These are phyloP conservation scores for barrel medic (Medicago truncatula) DNA, from an alignment of 306 rosid genomes.

Conservation along the genomic window DNA sequence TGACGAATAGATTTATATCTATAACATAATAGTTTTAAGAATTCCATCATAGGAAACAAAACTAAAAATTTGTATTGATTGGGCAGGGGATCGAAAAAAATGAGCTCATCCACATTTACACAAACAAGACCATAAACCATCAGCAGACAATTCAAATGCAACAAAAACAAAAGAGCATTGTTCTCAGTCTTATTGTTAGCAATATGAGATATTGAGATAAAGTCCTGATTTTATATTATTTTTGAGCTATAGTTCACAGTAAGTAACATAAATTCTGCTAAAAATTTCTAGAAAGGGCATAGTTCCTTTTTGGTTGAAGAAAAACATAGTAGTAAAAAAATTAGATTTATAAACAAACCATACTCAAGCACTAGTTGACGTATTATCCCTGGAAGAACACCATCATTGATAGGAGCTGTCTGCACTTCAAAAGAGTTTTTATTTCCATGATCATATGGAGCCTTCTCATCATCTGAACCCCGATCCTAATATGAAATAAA, in stretches of 20 bases:
- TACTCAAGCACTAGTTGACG: conserved; percentile 87
- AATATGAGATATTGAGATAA: conserved; percentile 20
- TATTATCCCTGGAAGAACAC: conserved; percentile 83
- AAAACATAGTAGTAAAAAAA: conserved; percentile 12
- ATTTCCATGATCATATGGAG: conserved; percentile 37
- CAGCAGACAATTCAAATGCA: conserved; percentile 33
- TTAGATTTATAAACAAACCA: conserved; percentile 32
- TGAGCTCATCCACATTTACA: conserved; percentile 18
- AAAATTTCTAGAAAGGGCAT: conserved; percentile 2
- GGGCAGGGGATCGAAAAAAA: conserved; percentile 2
- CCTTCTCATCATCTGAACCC: conserved; percentile 44
- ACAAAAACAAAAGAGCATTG: conserved; percentile 17
- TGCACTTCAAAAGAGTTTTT: conserved; percentile 72
- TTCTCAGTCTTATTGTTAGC: conserved; percentile 7
- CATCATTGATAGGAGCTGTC: conserved; percentile 77
- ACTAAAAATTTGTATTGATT: not conserved
- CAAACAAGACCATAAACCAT: not conserved
- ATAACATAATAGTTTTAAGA: conserved; percentile 8
- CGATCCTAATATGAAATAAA: conserved; percentile 47
- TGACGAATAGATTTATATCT: conserved; percentile 34
- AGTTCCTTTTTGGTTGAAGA: conserved; percentile 18
- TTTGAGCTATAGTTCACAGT: conserved; percentile 8
- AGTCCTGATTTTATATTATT: conserved; percentile 22
- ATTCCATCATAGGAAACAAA: not conserved
- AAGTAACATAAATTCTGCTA: conserved; percentile 17